Evolutionary conservation across 352 stramenopile genomes (phyloP).

Genomic region (Phytophthora litchii): DNA sequence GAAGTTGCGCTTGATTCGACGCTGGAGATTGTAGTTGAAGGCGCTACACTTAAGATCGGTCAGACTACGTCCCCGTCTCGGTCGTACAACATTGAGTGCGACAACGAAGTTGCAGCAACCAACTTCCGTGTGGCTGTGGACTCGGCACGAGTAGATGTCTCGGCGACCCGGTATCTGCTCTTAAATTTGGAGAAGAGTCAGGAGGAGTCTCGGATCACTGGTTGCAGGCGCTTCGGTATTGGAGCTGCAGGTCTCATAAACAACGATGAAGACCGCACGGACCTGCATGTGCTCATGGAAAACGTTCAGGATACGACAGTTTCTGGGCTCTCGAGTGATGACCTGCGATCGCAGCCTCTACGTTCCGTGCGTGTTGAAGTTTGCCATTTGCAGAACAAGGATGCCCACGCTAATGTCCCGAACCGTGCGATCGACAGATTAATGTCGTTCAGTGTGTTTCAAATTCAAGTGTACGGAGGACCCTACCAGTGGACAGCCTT

Average conservation of each 20-base stretch:
- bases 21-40: constrained; percentile 55
- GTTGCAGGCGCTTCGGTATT: constrained; percentile 18
- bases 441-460: constrained; percentile 84
- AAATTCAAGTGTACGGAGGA: constrained; percentile 82
- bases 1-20: constrained; percentile 85
- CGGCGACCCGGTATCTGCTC: constrained; percentile 77
- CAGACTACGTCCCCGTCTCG: constrained; percentile 51
- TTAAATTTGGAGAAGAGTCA: constrained; percentile 86
- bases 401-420: constrained; percentile 82
- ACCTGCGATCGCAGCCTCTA: constrained; percentile 75
- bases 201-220: constrained; percentile 56
- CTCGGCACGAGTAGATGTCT: constrained; percentile 73
- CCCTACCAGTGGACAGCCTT: constrained; percentile 89
- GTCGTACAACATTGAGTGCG: constrained; percentile 79
- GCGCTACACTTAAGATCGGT: constrained; percentile 51
- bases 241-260: constrained; percentile 20
- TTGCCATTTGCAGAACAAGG: constrained; percentile 88
- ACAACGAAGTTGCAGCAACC: constrained; percentile 54
- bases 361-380: constrained; percentile 83
- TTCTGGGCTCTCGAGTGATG: constrained; percentile 67
- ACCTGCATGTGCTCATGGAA: constrained; percentile 81
- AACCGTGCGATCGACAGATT: constrained; percentile 69
- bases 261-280: constrained; percentile 71
- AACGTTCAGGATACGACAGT: constrained; percentile 84
- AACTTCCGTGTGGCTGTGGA: constrained; percentile 86